These are phyloP conservation scores for Daedaleopsis sinensis DNA, from an alignment of 768 basidiomycete species.

Conservation along the genomic window DNA sequence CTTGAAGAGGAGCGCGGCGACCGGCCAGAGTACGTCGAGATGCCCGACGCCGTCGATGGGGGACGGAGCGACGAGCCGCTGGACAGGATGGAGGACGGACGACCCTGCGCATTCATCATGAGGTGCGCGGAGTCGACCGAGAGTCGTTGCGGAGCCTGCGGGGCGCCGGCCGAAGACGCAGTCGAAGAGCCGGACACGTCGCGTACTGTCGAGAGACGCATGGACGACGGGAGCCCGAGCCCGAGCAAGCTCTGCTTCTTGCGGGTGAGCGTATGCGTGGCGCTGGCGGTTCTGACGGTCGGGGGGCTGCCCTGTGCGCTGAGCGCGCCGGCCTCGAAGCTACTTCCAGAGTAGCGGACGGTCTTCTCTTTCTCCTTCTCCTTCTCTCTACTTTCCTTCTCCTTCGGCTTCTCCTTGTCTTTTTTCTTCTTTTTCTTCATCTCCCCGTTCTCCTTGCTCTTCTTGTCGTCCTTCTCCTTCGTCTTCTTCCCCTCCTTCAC, in stretches of 20 bases:
- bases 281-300: constrained; percentile 31
- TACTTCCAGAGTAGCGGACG: constrained; percentile 55
- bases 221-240: constrained; percentile 57
- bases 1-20: constrained; percentile 38
- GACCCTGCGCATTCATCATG: constrained; percentile 36
- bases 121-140: constrained; percentile 37
- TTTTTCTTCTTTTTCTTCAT: constrained; percentile 42
- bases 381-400: constrained; percentile 31
- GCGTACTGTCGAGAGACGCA: constrained; percentile 24
- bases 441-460: constrained; percentile 34
- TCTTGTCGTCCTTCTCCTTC: constrained; percentile 33
- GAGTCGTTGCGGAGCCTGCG: constrained; percentile 26
- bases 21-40: constrained; percentile 44
- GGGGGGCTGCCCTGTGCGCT: constrained; percentile 33
- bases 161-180: constrained; percentile 16
- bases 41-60: constrained; percentile 42
- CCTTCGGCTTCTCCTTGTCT: constrained; percentile 36
- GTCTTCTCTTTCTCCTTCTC: constrained; percentile 35
- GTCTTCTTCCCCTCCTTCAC: constrained; percentile 33
- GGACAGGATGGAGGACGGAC: constrained; percentile 43
- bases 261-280: constrained; percentile 44
- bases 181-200: constrained; percentile 19
- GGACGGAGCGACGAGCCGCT: constrained; percentile 51
- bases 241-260: constrained; percentile 69
- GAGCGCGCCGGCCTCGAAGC: constrained; percentile 69